phyloP scores from a whole-genome alignment of 345 rosid genomes.

The Arabis hirsuta region DNA sequence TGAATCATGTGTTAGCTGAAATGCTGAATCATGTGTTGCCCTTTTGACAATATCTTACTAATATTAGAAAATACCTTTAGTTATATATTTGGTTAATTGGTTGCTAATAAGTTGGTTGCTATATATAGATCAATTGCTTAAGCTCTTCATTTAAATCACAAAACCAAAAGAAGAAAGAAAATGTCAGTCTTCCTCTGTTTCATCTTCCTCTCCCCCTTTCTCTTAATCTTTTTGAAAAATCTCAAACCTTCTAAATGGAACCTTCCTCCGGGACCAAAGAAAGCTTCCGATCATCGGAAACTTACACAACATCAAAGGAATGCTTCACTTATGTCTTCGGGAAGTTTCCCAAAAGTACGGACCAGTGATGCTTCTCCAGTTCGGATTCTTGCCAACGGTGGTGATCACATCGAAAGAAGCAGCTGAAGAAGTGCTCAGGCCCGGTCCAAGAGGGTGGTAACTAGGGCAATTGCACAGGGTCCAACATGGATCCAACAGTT shows the following conservation, averaged over 20 bases:
- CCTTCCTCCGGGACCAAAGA: slow-evolving; percentile 43
- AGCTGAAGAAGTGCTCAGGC: slow-evolving; percentile 41
- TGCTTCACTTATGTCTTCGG: slow-evolving; percentile 20
- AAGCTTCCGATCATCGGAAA: slow-evolving; percentile 49
- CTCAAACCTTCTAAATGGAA: slow-evolving; percentile 27
- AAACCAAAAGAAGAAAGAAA: slow-evolving; percentile 10
- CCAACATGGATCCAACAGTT: too few species aligned
- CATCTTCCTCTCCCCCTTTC: slow-evolving; percentile 47
- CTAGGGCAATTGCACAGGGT: too few species aligned
- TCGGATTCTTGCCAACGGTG: slow-evolving; percentile 15
- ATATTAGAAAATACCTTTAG: not conserved
- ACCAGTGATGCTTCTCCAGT: slow-evolving; percentile 35
- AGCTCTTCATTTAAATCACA: not conserved
- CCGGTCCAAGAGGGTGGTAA: too few species aligned
- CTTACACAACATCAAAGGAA: slow-evolving; percentile 39
- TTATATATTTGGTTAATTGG: too few species aligned
- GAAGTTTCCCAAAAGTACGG: slow-evolving; percentile 28
- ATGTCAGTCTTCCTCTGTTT: slow-evolving; percentile 43
- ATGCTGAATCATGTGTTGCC: not conserved
- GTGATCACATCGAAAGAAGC: slow-evolving; percentile 33
- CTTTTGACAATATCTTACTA: not conserved
- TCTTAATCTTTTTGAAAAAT: slow-evolving; percentile 31
- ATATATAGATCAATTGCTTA: not conserved
- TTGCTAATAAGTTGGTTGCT: too few species aligned
- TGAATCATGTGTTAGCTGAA: not conserved